Conservation (phyloP, 2,329 filamentous ascomycete species). For the Penicillium sp. region DNA sequence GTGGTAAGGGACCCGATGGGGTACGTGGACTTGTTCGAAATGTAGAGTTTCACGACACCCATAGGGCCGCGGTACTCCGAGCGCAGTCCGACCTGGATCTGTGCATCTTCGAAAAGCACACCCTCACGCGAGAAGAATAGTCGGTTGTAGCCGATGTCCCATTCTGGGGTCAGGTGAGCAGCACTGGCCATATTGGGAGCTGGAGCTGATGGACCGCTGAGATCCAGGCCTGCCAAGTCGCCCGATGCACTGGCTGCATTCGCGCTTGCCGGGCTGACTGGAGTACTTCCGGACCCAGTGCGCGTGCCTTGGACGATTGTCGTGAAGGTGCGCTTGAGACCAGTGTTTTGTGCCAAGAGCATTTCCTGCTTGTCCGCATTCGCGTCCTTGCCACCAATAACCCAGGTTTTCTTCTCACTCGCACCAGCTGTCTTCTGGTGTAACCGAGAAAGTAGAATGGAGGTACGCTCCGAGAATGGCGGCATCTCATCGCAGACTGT, state of each 20-base stretch:
- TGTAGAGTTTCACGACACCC: conserved; percentile 93
- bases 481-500: conserved; percentile 99
- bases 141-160: conserved; percentile 85
- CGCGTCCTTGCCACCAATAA: conserved; percentile 94
- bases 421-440: conserved; percentile 93
- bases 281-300: conserved; percentile 34
- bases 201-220: conserved; percentile 62
- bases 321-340: conserved; percentile 82
- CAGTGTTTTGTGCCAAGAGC: conserved; percentile 73
- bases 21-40: conserved; percentile 87
- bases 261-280: conserved; percentile 42
- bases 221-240: conserved; percentile 79
- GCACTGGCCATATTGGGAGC: conserved; percentile 85
- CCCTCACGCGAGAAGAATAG: conserved; percentile 79
- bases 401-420: conserved; percentile 94
- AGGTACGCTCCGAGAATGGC: conserved; percentile 91
- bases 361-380: conserved; percentile 79
- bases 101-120: conserved; percentile 89
- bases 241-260: conserved; percentile 49
- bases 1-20: conserved; percentile 90
- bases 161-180: conserved; percentile 88
- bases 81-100: conserved; percentile 86
- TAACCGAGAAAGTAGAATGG: conserved; percentile 82
- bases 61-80: conserved; percentile 95
- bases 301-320: conserved; percentile 47